Evolutionary conservation across 257 asterid genomes (phyloP), one percentile per base, ranked within the genome.

Genomic region (Paulownia fortunei): DNA sequence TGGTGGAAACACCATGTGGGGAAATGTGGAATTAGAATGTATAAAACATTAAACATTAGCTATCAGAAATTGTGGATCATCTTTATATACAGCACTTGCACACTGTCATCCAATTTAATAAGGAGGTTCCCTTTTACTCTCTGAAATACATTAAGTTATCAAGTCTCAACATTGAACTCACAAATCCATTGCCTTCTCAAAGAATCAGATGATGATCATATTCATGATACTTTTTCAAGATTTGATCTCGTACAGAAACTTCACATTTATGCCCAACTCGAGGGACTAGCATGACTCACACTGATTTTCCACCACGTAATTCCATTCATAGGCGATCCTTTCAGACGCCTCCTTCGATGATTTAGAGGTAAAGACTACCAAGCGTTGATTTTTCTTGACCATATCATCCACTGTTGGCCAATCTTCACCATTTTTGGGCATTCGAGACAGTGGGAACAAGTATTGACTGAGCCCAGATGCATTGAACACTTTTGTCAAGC

Each of bases 381-480:
- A 79, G 10, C 98, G 89, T 56, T 91, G 96, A 81, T 94, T 92
- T 79, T 81, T 80, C 83, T 66, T n/a, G 60, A 82, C 92, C 98
- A 94, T 94, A 64, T 88, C 91, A 77, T 92, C 96, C 70, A 92
- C 94, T 2, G 91, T 85, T 27, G 98, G 98, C 98, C 98, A 94
- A 78, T 92, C 97, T 77, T 73, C 69, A 8, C 98, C 97, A 15
- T 76, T 84, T 82, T 64, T 74, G n/a, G 98, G 98, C 98, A 94
- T 94, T 70, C 19, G 76, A 41, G 97, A 83, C 19, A 86, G 80
- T 0, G 98, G 98, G 85, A 92, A 91, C 86, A 80, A 49, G 83
- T 88, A 94, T 27, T 75, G 81, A 80, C 32, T 87, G 52, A 92
- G 92, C 41, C 98, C 98, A 34, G 98, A 82, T 18, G 91, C 90